Evolutionary conservation across 2,329 filamentous ascomycete genomes (phyloP), one percentile per base, ranked within the genome.

Genomic region (Xylariaceae sp.): DNA sequence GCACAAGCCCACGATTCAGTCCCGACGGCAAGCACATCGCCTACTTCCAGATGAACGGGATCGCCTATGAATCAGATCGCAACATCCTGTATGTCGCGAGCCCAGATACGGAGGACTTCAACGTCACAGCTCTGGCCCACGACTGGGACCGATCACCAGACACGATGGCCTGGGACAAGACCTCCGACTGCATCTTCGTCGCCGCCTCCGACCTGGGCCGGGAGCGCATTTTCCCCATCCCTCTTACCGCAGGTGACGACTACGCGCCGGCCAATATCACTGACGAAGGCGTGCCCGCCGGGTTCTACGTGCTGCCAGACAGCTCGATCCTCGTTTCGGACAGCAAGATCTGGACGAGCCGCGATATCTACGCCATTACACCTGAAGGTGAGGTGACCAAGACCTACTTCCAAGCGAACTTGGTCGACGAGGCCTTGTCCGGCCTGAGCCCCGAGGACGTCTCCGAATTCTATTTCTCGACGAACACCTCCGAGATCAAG

Each of bases 31-130:
- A 67, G 35, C 67, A 71, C 38, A 63, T 79, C 32, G 79, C 77
- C 3, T 85, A 83, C 52, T 58, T 83, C 38, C 76, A 78, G 50
- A 82, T 81, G 78, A 69, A 72, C 44, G 71, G 71, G 2, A 72
- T 77, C 43, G 67, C 71, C 8, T 84, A 85, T 52, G 80, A 85
- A 56, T 60, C 61, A 15, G 61, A 63, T 38, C 61, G 60, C n/a
- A 56, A 51, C 38, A 63, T 61, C 18, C 36, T 64, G 9, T 64
- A 64, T 39, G 49, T 63, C 16, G 60, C 61, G 30, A 47, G 55
- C 24, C 67, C 75, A 2, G 74, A 83, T 54, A 71, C 74, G 50
- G 63, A 64, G 3, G 55, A 72, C 34, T 74, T 72, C 45, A 56
- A 62, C 24, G 56, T 63, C 28, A 59, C 49, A 12, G 53, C 53